Percentiles rank a stretch among this genome's conserved stretches.
Evolutionary conservation across 257 asterid species (phyloP).

Genomic region (Penstemon newberryi): DNA sequence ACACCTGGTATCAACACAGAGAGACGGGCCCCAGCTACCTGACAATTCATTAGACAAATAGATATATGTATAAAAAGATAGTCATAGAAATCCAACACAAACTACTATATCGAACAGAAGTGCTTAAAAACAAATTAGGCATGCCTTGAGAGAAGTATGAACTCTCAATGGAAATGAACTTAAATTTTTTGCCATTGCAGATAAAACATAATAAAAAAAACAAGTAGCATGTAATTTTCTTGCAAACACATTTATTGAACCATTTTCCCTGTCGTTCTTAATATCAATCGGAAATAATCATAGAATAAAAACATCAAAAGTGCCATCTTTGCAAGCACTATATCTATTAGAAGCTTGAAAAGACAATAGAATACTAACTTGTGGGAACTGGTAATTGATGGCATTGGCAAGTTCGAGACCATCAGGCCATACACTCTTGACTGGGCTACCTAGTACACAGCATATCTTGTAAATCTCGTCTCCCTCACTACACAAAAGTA

Average conservation of each 20-base stretch:
- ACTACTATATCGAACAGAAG: slow-evolving; percentile 6
- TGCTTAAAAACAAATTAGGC: background rate
- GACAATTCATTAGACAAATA: slow-evolving; percentile 24
- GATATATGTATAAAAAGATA: background rate
- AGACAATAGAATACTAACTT: slow-evolving; percentile 43
- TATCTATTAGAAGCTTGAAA: background rate
- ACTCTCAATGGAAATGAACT: too few relatives aligned
- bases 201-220: too few relatives aligned
- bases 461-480: slow-evolving; percentile 92
- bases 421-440: slow-evolving; percentile 64
- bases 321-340: background rate
- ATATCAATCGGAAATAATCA: too few relatives aligned
- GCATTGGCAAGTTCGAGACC: slow-evolving; percentile 84
- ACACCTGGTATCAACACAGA: slow-evolving; percentile 63
- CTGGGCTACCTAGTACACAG: slow-evolving; percentile 82
- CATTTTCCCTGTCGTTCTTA: too few relatives aligned
- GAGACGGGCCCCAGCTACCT: slow-evolving; percentile 66
- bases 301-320: too few relatives aligned
- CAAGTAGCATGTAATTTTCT: too few relatives aligned
- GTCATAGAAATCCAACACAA: background rate
- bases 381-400: slow-evolving; percentile 80
- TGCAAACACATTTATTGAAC: too few relatives aligned
- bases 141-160: too few relatives aligned
- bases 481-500: slow-evolving; percentile 64
- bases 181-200: too few relatives aligned